phyloP scores from a whole-genome alignment of 2,329 filamentous ascomycete genomes.

The Davidsoniella eucalypti region DNA sequence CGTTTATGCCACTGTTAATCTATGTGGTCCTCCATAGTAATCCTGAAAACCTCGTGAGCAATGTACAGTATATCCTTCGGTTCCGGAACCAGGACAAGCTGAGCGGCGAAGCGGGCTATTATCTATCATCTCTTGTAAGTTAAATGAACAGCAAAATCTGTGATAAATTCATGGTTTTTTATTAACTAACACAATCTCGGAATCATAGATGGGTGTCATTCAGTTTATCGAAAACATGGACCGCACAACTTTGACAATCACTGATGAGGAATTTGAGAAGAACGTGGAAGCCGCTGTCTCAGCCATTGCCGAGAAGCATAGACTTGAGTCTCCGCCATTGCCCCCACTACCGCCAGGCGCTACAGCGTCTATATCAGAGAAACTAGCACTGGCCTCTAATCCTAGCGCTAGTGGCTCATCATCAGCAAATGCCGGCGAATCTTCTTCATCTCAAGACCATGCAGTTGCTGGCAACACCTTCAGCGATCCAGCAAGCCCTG shows the following conservation, averaged over 20 bases:
- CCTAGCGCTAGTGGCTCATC: constrained; percentile 1
- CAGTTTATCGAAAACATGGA: constrained; percentile 96
- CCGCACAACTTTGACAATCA: constrained; percentile 80
- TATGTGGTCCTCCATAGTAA: constrained; percentile 92
- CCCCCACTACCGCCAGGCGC: constrained; percentile 18
- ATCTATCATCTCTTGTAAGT: constrained; percentile 75
- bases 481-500: constrained; percentile 1
- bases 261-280: constrained; percentile 85
- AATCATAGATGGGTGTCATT: constrained; percentile 66
- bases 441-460: neutral
- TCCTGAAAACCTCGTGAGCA: constrained; percentile 87
- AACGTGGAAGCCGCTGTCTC: constrained; percentile 96
- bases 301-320: constrained; percentile 82
- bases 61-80: constrained; percentile 92
- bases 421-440: neutral
- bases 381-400: constrained; percentile 58
- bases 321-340: constrained; percentile 30
- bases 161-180: neutral
- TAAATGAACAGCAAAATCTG: neutral
- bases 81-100: constrained; percentile 97
- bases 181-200: neutral
- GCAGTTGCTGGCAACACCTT: neutral
- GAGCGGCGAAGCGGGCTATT: constrained; percentile 94
- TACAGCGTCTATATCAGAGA: constrained; percentile 45
- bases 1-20: constrained; percentile 87